Conservation (phyloP, 306 rosid genomes). For the Castanospermum australe region DNA sequence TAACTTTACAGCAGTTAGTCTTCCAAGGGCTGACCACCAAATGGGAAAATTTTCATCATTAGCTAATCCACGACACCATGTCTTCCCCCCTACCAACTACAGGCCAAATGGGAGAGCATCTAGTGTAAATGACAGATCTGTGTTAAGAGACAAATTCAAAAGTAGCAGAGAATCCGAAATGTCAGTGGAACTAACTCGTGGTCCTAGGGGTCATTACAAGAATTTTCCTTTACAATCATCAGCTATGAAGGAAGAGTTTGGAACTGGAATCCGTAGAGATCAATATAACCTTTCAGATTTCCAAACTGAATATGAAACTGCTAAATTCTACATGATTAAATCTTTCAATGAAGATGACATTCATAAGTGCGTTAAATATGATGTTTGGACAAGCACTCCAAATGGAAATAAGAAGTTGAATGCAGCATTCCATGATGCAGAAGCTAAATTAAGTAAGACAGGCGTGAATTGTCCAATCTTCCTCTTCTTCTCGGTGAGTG, state of each 20-base stretch:
- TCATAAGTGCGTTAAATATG: conserved; percentile 74
- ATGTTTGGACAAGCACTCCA: conserved; percentile 89
- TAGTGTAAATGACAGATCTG: conserved; percentile 40
- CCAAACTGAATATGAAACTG: conserved; percentile 53
- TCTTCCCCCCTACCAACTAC: conserved; percentile 34
- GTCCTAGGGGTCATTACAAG: conserved; percentile 60
- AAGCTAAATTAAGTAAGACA: conserved; percentile 48
- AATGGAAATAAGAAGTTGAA: conserved; percentile 74
- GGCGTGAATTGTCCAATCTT: conserved; percentile 60
- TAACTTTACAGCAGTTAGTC: conserved; percentile 38
- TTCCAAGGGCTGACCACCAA: conserved; percentile 45
- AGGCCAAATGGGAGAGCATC: conserved; percentile 39
- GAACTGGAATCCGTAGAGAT: conserved; percentile 40
- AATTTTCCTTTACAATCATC: conserved; percentile 36
- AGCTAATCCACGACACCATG: conserved; percentile 36
- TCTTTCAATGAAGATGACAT: conserved; percentile 89
- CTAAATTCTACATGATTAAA: conserved; percentile 74
- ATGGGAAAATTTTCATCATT: conserved; percentile 41
- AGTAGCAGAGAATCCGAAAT: conserved; percentile 48
- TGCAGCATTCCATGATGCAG: conserved; percentile 58
- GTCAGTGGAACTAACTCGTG: conserved; percentile 55
- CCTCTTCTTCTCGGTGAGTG: conserved; percentile 89
- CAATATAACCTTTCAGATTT: conserved; percentile 64
- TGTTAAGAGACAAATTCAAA: conserved; percentile 36
- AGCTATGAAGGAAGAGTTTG: conserved; percentile 44